Conservation (phyloP, 2,329 filamentous ascomycete genomes). For the Amylocarpus encephaloides region DNA sequence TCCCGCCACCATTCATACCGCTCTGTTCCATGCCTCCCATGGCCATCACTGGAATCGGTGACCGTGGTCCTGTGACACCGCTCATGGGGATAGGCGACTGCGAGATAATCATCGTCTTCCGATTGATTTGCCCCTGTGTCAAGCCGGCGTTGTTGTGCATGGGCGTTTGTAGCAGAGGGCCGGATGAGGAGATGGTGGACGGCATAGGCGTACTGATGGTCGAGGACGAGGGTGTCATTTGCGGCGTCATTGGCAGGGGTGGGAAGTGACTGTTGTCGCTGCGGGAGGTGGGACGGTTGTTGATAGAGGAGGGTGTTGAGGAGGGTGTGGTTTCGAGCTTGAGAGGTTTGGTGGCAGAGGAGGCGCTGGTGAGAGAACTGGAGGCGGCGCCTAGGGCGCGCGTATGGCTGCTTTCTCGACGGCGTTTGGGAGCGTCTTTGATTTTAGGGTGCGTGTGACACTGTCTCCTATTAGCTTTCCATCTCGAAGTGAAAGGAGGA, state of each 20-base stretch:
- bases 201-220: conserved; percentile 35
- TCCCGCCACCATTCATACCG: too few relatives aligned
- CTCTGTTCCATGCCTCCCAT: too few relatives aligned
- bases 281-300: too few relatives aligned
- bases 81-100: conserved; percentile 34
- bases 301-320: conserved; percentile 37
- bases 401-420: conserved; percentile 53
- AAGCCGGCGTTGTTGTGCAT: conserved; percentile 1
- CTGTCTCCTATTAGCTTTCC: too few relatives aligned
- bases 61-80: conserved; percentile 40
- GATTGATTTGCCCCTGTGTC: conserved; percentile 10
- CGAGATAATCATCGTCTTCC: conserved; percentile 30
- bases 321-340: conserved; percentile 42
- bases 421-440: conserved; percentile 63
- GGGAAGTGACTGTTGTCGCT: too few relatives aligned
- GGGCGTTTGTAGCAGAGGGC: conserved; percentile 1
- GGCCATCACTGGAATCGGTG: not conserved
- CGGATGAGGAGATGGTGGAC: not conserved
- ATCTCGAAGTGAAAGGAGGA: not conserved
- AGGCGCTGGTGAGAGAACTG: conserved; percentile 41
- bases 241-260: conserved; percentile 1
- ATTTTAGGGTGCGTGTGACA: conserved; percentile 67
- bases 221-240: conserved; percentile 30
- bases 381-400: conserved; percentile 26
- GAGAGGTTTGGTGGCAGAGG: conserved; percentile 36